Conservation (phyloP, 192 early-diverging fungal species). For the Entrophospora sp. region DNA sequence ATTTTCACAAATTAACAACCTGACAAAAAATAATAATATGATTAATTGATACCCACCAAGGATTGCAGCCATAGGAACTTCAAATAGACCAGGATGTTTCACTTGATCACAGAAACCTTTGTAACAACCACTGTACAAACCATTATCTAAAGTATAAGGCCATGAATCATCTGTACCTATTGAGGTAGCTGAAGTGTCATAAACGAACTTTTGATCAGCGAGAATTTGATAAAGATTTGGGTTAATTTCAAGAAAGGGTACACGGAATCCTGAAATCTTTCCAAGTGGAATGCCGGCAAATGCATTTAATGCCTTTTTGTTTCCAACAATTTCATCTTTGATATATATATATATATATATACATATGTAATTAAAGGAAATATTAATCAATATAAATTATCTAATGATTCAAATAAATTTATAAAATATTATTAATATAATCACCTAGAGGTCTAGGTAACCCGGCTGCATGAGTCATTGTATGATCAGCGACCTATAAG, state of each 20-base stretch:
- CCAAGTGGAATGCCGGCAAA: conserved; percentile 51
- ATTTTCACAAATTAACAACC: too few species aligned
- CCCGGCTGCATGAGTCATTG: conserved; percentile 40
- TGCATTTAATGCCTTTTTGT: conserved; percentile 33
- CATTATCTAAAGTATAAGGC: conserved; percentile 65
- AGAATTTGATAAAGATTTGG: conserved; percentile 37
- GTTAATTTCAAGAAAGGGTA: conserved; percentile 53
- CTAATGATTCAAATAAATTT: too few species aligned
- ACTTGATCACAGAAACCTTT: conserved; percentile 40
- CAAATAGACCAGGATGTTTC: conserved; percentile 50
- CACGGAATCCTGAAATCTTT: conserved; percentile 54
- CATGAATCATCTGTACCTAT: conserved; percentile 40
- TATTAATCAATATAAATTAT: not conserved
- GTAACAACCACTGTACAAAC: conserved; percentile 50
- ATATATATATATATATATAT: too few species aligned
- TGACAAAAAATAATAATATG: too few species aligned
- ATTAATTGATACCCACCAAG: conserved; percentile 26
- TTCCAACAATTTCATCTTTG: conserved; percentile 33
- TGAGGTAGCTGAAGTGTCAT: conserved; percentile 47
- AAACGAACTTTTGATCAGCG: conserved; percentile 36
- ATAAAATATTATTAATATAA: not conserved
- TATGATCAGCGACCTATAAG: conserved; percentile 45
- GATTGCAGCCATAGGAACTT: conserved; percentile 57
- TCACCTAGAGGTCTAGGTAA: conserved; percentile 21
- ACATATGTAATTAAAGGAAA: not conserved